phyloP scores from a whole-genome alignment of 225 moss, liverwort and hornwort genomes.

The Thuidium tamariscinum region DNA sequence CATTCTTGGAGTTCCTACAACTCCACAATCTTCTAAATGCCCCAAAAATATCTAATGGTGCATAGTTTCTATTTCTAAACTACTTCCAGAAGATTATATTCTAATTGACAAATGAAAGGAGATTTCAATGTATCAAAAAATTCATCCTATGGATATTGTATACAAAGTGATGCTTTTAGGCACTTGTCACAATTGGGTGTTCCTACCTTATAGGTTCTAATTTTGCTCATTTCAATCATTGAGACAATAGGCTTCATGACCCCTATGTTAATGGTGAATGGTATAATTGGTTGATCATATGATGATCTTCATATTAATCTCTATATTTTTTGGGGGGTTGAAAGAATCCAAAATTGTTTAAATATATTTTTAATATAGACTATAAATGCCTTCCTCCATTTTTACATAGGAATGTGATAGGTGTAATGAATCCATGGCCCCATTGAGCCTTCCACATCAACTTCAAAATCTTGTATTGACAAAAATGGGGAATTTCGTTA shows the following conservation, averaged over 20 bases:
- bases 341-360: background rate
- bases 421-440: background rate
- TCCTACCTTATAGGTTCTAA: background rate
- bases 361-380: background rate
- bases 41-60: too few relatives aligned
- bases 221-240: background rate
- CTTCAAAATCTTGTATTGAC: background rate
- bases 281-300: background rate
- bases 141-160: background rate
- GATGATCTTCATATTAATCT: background rate
- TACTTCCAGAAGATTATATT: background rate
- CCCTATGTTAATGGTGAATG: background rate
- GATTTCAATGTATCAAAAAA: background rate
- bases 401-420: too few relatives aligned
- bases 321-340: background rate
- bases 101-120: rapidly evolving
- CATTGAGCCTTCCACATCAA: background rate
- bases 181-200: rapidly evolving
- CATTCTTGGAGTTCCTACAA: too few relatives aligned
- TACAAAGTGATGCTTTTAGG: background rate
- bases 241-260: background rate
- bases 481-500: too few relatives aligned
- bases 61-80: background rate
- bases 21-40: too few relatives aligned
- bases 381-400: background rate